These are phyloP conservation scores for Aspergillus hancockii DNA, from an alignment of 495 filamentous ascomycete genomes.

Conservation along the genomic window DNA sequence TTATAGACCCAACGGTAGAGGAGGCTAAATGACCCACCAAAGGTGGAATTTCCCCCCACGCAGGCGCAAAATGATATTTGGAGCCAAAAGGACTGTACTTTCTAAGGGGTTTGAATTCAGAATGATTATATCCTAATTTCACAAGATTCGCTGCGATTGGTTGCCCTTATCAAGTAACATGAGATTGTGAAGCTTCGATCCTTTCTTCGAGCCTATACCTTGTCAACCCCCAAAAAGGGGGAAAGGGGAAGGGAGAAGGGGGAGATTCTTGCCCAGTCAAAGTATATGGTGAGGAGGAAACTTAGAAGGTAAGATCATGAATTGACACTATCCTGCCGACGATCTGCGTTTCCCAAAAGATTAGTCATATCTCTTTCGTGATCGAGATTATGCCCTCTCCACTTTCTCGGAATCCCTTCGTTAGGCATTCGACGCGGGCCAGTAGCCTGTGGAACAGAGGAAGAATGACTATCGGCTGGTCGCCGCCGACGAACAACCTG, in stretches of 20 bases:
- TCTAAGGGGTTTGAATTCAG: no score
- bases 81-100: no score
- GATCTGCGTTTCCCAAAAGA: conserved; percentile 8
- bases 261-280: conserved; percentile 1
- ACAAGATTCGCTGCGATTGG: no score
- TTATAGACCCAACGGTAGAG: no score
- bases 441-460: neutral
- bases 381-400: conserved; percentile 25
- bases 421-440: conserved; percentile 21
- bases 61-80: no score
- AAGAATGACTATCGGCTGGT: conserved; percentile 33
- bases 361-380: conserved; percentile 6
- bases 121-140: no score
- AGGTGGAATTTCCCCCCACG: no score
- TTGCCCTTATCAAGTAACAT: no score
- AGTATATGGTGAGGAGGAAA: neutral
- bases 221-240: no score
- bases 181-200: no score
- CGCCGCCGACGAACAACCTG: conserved; percentile 68
- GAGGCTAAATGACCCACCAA: no score
- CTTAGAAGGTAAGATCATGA: neutral
- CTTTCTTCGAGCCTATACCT: neutral
- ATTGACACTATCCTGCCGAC: conserved; percentile 6
- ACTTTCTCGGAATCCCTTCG: conserved; percentile 30
- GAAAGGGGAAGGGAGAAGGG: no score